Conservation (phyloP, 2,329 filamentous ascomycete genomes). For the Xylariaceae sp. region DNA sequence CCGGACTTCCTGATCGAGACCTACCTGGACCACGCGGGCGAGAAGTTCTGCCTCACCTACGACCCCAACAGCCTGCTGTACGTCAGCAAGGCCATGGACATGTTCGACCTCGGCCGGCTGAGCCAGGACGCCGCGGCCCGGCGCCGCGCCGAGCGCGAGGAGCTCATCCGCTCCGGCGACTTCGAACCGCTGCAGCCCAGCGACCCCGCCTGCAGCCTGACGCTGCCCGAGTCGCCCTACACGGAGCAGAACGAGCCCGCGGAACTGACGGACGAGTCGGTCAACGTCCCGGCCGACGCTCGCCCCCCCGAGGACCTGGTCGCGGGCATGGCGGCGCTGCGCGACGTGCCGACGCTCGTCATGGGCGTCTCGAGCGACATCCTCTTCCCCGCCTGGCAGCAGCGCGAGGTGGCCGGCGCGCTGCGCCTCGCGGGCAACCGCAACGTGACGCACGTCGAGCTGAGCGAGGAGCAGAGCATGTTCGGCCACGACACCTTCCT, state of each 20-base stretch:
- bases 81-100: conserved; percentile 97
- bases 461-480: conserved; percentile 87
- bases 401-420: conserved; percentile 84
- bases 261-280: conserved; percentile 26
- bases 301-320: conserved; percentile 74
- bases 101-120: conserved; percentile 79
- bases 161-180: conserved; percentile 45
- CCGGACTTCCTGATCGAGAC: conserved; percentile 97
- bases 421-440: conserved; percentile 70
- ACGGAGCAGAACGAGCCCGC: conserved; percentile 63
- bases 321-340: conserved; percentile 61
- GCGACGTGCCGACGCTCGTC: conserved; percentile 74
- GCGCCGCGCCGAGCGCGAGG: conserved; percentile 54
- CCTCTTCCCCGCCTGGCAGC: conserved; percentile 95
- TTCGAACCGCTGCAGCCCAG: conserved; percentile 19
- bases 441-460: conserved; percentile 77
- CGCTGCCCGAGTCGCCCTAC: conserved; percentile 75
- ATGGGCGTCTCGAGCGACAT: conserved; percentile 95
- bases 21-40: conserved; percentile 93
- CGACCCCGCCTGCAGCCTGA: conserved; percentile 64
- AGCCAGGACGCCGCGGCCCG: conserved; percentile 57
- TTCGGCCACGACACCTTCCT: conserved; percentile 98
- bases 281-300: conserved; percentile 24
- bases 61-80: conserved; percentile 94
- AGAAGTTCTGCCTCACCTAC: conserved; percentile 96